These are phyloP conservation scores for Coelastrella sp. DNA, from an alignment of 139 green algal genomes.

Conservation along the genomic window DNA sequence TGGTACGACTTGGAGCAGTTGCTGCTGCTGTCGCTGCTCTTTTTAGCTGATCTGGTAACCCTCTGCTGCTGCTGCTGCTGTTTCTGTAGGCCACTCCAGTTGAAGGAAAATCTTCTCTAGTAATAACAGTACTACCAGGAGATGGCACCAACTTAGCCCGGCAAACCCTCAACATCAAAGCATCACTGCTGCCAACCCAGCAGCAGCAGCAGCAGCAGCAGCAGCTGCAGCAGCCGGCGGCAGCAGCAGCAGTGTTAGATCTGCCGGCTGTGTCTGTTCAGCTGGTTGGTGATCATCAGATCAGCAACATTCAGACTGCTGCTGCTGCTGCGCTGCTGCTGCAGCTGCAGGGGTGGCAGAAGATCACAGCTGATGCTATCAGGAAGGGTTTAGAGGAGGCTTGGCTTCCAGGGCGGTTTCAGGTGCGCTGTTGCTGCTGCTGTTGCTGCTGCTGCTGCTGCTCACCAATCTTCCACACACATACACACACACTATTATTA, in stretches of 20 bases:
- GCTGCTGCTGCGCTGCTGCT: slow-evolving; percentile 65
- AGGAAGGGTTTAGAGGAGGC: slow-evolving; percentile 58
- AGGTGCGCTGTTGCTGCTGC: slow-evolving; percentile 62
- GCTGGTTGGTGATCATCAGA: slow-evolving; percentile 78
- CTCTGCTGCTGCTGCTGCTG: neutral
- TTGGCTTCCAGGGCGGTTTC: slow-evolving; percentile 75
- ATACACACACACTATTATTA: neutral
- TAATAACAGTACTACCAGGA: neutral
- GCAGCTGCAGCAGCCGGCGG: neutral
- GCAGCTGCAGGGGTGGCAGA: slow-evolving; percentile 40
- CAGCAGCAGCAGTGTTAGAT: neutral
- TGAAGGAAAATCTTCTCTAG: neutral
- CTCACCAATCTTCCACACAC: neutral
- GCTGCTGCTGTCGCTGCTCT: neutral
- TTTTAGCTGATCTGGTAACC: too few relatives aligned
- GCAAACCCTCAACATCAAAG: neutral
- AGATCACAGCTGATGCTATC: slow-evolving; percentile 50
- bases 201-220: slow-evolving; percentile 30
- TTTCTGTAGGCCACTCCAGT: neutral
- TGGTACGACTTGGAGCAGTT: neutral
- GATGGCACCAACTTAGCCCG: neutral
- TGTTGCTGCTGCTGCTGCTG: neutral
- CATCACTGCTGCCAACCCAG: neutral
- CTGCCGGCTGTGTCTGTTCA: slow-evolving; percentile 47
- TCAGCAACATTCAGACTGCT: slow-evolving; percentile 75